Conservation (phyloP, 768 basidiomycete species). For the Hemileccinum impolitum region DNA sequence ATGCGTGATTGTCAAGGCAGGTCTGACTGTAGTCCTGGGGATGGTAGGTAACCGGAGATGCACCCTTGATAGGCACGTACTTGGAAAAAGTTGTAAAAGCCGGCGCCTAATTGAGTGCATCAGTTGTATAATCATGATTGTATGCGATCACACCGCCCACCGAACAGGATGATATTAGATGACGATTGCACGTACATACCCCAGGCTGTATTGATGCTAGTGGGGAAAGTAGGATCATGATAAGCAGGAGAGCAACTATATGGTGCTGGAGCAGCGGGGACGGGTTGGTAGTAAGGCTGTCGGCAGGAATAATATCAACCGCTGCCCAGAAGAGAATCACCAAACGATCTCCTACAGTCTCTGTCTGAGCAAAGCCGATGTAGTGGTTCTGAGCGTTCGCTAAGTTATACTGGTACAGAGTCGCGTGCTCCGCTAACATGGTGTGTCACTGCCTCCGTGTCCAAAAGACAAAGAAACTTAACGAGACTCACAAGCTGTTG, state of each 20-base stretch:
- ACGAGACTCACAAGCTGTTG: slow-evolving; percentile 26
- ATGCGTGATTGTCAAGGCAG: slow-evolving; percentile 34
- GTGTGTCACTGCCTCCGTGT: neutral
- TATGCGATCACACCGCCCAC: slow-evolving; percentile 20
- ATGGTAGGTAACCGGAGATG: too few relatives aligned
- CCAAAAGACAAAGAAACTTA: neutral
- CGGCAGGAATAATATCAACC: neutral
- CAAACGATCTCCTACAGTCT: slow-evolving; percentile 34
- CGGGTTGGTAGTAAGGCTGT: slow-evolving; percentile 49
- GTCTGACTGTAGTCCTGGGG: slow-evolving; percentile 36
- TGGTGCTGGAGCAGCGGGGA: slow-evolving; percentile 40
- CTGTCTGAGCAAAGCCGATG: slow-evolving; percentile 50
- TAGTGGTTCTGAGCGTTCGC: slow-evolving; percentile 44
- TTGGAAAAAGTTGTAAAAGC: slow-evolving; percentile 48
- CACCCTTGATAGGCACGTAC: slow-evolving; percentile 14
- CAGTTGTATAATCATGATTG: slow-evolving; percentile 29
- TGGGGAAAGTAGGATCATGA: slow-evolving; percentile 37
- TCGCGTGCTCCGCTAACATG: slow-evolving; percentile 43
- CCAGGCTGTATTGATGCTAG: slow-evolving; percentile 4
- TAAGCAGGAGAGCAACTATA: slow-evolving; percentile 34
- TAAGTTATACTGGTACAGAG: slow-evolving; percentile 47
- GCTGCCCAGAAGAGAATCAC: neutral
- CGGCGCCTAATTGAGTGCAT: slow-evolving; percentile 35
- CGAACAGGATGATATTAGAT: slow-evolving; percentile 41
- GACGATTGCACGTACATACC: slow-evolving; percentile 31